phyloP scores from a whole-genome alignment of 2,329 filamentous ascomycete species.

The Paecilomyces niveus region DNA sequence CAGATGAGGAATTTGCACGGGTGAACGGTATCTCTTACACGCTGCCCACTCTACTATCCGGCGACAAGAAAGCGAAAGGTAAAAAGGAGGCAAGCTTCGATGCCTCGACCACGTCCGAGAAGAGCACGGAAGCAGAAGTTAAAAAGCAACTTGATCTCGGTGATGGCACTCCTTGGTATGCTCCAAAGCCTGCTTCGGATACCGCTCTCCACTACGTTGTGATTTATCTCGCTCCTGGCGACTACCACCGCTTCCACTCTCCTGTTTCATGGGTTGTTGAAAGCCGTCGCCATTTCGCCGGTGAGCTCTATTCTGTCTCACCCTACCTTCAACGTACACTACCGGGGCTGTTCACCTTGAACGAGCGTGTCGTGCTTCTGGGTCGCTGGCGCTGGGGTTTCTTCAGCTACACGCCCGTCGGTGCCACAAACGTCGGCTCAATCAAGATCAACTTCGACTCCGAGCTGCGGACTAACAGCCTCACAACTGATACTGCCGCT shows the following conservation, averaged over 20 bases:
- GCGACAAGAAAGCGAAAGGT: conserved; percentile 41
- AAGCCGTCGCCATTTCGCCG: conserved; percentile 90
- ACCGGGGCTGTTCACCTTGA: conserved; percentile 90
- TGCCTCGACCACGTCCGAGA: conserved; percentile 61
- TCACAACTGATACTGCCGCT: conserved; percentile 86
- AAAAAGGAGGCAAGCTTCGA: conserved; percentile 56
- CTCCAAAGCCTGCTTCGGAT: conserved; percentile 46
- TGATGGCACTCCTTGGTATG: conserved; percentile 59
- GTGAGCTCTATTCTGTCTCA: conserved; percentile 89
- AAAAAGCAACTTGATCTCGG: conserved; percentile 72
- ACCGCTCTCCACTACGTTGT: conserved; percentile 83
- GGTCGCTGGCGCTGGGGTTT: conserved; percentile 96
- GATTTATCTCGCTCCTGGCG: conserved; percentile 90
- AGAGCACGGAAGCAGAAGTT: conserved; percentile 74
- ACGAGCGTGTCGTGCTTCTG: conserved; percentile 88
- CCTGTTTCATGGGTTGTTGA: conserved; percentile 94
- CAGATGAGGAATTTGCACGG: conserved; percentile 85
- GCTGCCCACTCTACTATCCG: conserved; percentile 78
- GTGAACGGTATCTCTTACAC: conserved; percentile 96
- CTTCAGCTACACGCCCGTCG: conserved; percentile 92
- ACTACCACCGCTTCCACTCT: conserved; percentile 98
- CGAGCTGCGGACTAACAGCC: conserved; percentile 84
- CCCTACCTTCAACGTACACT: conserved; percentile 90
- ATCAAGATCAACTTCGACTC: conserved; percentile 96
- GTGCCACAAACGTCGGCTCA: conserved; percentile 93